A percentile compares a stretch with the other conserved stretches of the same genome.
Evolutionary conservation across 2,329 filamentous ascomycete genomes (phyloP).

Genomic region (Aaosphaeria pasadenensis): DNA sequence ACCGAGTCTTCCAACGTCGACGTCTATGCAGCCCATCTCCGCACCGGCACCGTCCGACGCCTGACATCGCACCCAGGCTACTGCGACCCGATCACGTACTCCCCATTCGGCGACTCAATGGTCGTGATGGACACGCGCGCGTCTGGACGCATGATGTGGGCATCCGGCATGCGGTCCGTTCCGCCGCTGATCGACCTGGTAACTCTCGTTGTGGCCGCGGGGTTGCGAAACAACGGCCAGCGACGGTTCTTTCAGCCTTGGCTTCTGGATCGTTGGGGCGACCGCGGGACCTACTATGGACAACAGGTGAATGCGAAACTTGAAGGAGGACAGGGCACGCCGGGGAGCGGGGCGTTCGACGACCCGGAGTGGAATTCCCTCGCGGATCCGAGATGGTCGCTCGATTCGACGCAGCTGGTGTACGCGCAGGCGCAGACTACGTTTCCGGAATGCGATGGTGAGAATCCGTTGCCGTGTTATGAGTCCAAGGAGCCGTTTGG

Average conservation of each 20-base stretch:
- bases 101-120: conserved; percentile 40
- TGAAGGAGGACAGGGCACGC: conserved; percentile 7
- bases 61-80: conserved; percentile 45
- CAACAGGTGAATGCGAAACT: conserved; percentile 38
- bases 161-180: conserved; percentile 37
- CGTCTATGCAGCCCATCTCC: conserved; percentile 39
- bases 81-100: conserved; percentile 41
- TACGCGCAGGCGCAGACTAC: conserved; percentile 40
- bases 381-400: conserved; percentile 42
- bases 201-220: conserved; percentile 29
- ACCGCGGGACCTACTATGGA: conserved; percentile 43
- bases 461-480: conserved; percentile 42
- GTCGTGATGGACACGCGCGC: conserved; percentile 45
- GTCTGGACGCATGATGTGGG: conserved; percentile 38
- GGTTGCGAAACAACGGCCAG: conserved; percentile 43
- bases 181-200: conserved; percentile 38
- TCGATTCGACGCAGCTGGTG: conserved; percentile 41
- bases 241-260: conserved; percentile 47
- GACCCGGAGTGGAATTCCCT: conserved; percentile 47
- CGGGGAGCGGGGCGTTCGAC: conserved; percentile 21
- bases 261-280: conserved; percentile 43
- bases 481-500: conserved; percentile 39
- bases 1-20: conserved; percentile 45
- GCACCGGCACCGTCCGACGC: conserved; percentile 40
- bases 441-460: conserved; percentile 41